Base-by-base conservation (phyloP, 148 eudicot genomes). In the Heliosperma pusillum region DNA sequence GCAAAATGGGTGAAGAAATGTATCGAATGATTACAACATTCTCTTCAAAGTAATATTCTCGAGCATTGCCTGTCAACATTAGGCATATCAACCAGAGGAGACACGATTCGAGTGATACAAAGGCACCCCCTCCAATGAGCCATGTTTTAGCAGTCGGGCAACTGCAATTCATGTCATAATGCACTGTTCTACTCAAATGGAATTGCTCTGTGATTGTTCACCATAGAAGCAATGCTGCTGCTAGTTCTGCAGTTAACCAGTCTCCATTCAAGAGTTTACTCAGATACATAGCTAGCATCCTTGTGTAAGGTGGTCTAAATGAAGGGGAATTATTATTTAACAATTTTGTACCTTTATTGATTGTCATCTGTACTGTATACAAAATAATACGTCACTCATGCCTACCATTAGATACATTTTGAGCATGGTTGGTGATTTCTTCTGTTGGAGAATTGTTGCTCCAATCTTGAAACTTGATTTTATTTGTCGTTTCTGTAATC, bases 61-160 rank as follows among this genome's bases (percentile, higher is more conserved):
- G 90, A 0, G 89, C 95, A 67, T 94, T 94, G 76, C 78, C 76
- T 24, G 93, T 87, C 70, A 94, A 50, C 97, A 94, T 91, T 64
- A 91, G 90, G 68, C 97, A 83, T n/a, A 94, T 82, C 87, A 93
- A 81, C 97, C 97, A 93, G 80, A 93, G 84, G 75, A 93, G 93
- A 74, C 93, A 79, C 0, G 97, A 79, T 59, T 90, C 97, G 1
- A 94, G 96, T 25, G 98, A 85, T 25, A 94, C 78, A 68, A 94
- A 94, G 13, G 98, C 96, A 45, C 96, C 98, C 1, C 98, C 98
- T 15, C 98, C 98, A 26, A 94, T 90, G 64, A 94, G 87, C 2
- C 98, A 97, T 0, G 98, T 92, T 87, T 94, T 94, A 53, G 98
- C 97, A n/a, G 98, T 94, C 15, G 98, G 98, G 89, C 98, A 94